A percentile compares a stretch with the other conserved stretches of the same genome.
These are phyloP conservation scores for Meyerozyma smithsonii DNA, from an alignment of 1,139 yeast genomes.

Conservation along the genomic window DNA sequence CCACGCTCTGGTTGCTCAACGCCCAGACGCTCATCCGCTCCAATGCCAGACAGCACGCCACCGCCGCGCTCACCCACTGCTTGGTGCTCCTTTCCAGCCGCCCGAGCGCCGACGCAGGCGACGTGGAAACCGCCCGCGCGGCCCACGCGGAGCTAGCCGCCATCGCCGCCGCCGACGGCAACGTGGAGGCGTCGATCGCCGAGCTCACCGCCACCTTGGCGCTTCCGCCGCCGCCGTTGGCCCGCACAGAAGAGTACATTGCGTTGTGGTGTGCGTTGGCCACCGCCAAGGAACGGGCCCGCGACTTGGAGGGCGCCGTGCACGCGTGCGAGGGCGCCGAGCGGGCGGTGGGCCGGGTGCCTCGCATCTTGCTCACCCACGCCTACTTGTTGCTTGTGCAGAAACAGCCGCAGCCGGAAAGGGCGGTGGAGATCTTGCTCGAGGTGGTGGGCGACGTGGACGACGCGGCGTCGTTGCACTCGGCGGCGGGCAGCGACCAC, in stretches of 20 bases:
- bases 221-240: conserved; percentile 44
- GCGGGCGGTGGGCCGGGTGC: conserved; percentile 37
- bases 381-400: conserved; percentile 39
- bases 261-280: conserved; percentile 51
- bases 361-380: conserved; percentile 42
- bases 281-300: conserved; percentile 46
- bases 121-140: conserved; percentile 45
- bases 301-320: conserved; percentile 44
- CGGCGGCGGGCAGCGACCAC: too few species aligned
- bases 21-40: conserved; percentile 44
- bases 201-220: conserved; percentile 47
- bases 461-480: too few species aligned
- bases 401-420: conserved; percentile 6
- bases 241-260: conserved; percentile 41
- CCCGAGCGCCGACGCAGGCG: conserved; percentile 18
- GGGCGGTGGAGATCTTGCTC: neutral
- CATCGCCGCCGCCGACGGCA: conserved; percentile 47
- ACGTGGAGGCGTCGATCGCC: conserved; percentile 41
- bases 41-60: conserved; percentile 41
- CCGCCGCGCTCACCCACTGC: conserved; percentile 41
- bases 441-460: neutral
- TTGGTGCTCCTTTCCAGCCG: conserved; percentile 35
- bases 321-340: conserved; percentile 46
- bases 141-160: conserved; percentile 53
- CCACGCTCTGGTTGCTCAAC: conserved; percentile 41